These are phyloP conservation scores for Nemania sp. DNA, from an alignment of 2,329 filamentous ascomycete genomes.

Conservation along the genomic window DNA sequence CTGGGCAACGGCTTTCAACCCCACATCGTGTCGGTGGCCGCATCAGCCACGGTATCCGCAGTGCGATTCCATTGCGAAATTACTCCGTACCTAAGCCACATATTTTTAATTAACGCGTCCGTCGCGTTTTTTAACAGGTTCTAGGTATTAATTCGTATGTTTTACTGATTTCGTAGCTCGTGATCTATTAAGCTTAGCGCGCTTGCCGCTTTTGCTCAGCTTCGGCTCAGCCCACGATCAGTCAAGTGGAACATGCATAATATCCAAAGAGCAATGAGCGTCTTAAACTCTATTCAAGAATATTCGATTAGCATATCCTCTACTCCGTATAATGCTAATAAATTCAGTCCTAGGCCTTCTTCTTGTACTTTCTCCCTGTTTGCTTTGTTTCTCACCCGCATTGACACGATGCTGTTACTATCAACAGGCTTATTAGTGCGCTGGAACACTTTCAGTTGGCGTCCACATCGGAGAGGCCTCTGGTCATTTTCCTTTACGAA, in stretches of 20 bases:
- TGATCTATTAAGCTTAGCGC: too few relatives aligned
- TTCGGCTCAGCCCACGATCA: too few relatives aligned
- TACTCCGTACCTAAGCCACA: slow-evolving; percentile 20
- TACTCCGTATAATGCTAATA: slow-evolving; percentile 7
- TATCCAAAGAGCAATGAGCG: too few relatives aligned
- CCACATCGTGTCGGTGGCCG: not conserved
- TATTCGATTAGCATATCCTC: slow-evolving; percentile 14
- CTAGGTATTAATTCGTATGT: too few relatives aligned
- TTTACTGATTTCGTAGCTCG: too few relatives aligned
- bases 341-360: slow-evolving; percentile 5
- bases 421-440: not conserved
- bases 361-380: slow-evolving; percentile 5
- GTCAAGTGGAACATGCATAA: too few relatives aligned
- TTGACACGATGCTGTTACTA: slow-evolving; percentile 3
- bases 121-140: slow-evolving; percentile 21
- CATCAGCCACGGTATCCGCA: slow-evolving; percentile 3
- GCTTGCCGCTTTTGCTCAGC: too few relatives aligned
- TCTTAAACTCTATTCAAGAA: too few relatives aligned
- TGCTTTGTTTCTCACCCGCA: slow-evolving; percentile 4
- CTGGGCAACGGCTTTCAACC: slow-evolving; percentile 21
- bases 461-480: slow-evolving; percentile 2
- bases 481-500: slow-evolving; percentile 7
- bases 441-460: not conserved
- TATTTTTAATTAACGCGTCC: slow-evolving; percentile 36
- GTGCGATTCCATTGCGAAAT: not conserved